Evolutionary conservation across 177 flowering plant genomes (phyloP), one percentile per base, ranked within the genome.

Genomic region (Telopea speciosissima): DNA sequence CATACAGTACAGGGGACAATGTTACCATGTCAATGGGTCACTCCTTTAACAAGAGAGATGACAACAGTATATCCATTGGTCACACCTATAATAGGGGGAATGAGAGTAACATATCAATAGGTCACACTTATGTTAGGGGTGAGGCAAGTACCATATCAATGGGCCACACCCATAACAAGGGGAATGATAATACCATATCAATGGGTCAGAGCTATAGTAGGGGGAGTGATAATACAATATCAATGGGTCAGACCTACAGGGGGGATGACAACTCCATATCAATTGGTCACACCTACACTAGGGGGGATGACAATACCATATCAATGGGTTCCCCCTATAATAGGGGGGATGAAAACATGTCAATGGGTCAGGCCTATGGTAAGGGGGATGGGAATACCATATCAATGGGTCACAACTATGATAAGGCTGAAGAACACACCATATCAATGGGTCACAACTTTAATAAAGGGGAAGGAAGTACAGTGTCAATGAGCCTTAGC

Each of bases 151-250:
- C 61, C 61, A n/a, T 58, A 19, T 71, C 68, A 1, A 71, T 56
- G 68, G 74, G 62, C 14, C 61, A 58, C 23, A n/a, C 61, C 24
- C 14, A 58, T 58, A 8, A 21, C 14, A 58, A 7, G 61, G 23
- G 61, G 61, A 19, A 58, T 58, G 61, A 58, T 7, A 58, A 21
- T 58, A 58, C 61, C 22, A 58, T 58, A 58, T 65, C 68, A 5
- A 71, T 56, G 68, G 74, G 74, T 61, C 74, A 78, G 56, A n/a
- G 63, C 19, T 76, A 72, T 59, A 63, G 72, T 56, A 73, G 42
- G 16, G 80, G 44, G 14, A 36, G 9, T 6, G 77, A 33, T n/a
- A 69, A 26, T 66, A 22, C 56, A n/a, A 3, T 69, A 19, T 72
- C 65, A 49, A 40, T 76, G 68, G 74, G 74, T 61, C 74, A 78